Base-by-base conservation (phyloP, 257 asterid species). In the Nicotiana noctiflora region DNA sequence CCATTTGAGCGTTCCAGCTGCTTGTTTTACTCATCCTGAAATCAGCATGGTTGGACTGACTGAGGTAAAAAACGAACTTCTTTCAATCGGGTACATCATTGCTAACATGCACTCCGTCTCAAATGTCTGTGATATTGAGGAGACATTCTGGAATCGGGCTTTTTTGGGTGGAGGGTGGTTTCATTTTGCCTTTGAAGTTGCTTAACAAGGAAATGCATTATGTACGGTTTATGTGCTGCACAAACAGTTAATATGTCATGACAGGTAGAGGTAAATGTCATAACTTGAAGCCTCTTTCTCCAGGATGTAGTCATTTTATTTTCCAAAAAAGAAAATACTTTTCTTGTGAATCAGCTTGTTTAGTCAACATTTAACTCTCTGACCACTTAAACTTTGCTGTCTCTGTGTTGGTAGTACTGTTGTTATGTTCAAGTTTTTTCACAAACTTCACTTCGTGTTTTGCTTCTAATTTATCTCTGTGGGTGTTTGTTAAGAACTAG, bases 21-120 rank as follows among this genome's bases (percentile, higher is more conserved):
- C 99, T 66, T 96, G 99, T 84, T 94, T 96, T 84, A 96, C 99
- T 77, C 99, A 96, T 89, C 98, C 99, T 7, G 99, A 96, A 86
- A 96, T 96, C 90, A 96, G 99, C 86, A 90, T 96, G 95, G 98
- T 96, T 83, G 99, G 99, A 61, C 80, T 92, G 88, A 96, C 99
- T 5, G 98, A 94, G 98, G 98, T 92, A 86, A 79, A 70, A 75
- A 65, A 53, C 23, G 11, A 70, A 68, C 44, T 76, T 31, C 27
- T 59, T 83, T 60, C 34, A 27, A 29, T 44, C 5, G 19, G 31
- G n/a, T 46, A 59, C 29, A 64, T 27, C 14, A 65, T 61, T 61
- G 8, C 67, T 61, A 23, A 23, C 10, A 11, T 12, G 27, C 18
- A 12, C 11, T 61, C 11, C 34, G 1, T 12, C 25, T 61, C 18